A percentile compares a stretch with the other conserved stretches of the same genome.
Evolutionary conservation across 345 rosid genomes (phyloP).

Genomic region (Euphorbia tirucalli): DNA sequence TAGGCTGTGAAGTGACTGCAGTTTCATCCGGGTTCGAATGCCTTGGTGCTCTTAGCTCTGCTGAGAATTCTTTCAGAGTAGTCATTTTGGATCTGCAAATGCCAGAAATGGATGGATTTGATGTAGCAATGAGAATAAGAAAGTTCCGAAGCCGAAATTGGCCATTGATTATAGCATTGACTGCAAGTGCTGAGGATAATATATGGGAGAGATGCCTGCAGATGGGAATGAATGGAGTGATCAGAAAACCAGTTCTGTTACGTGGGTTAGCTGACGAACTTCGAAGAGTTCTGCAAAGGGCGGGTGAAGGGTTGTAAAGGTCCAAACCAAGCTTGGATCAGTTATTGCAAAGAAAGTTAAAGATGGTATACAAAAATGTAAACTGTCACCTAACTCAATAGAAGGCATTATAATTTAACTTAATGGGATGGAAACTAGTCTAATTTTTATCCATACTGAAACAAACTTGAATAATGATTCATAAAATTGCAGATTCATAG

Average conservation of each 20-base stretch:
- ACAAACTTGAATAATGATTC: constrained; percentile 10
- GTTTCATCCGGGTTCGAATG: constrained; percentile 88
- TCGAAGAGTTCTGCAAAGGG: constrained; percentile 60
- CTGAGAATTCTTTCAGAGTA: constrained; percentile 55
- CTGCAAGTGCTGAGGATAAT: constrained; percentile 83
- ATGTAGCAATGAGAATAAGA: constrained; percentile 81
- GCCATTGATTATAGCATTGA: constrained; percentile 85
- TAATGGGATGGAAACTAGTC: background rate
- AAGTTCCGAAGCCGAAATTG: constrained; percentile 67
- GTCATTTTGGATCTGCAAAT: constrained; percentile 82
- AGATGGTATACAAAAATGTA: constrained; percentile 13
- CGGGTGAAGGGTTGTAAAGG: constrained; percentile 48
- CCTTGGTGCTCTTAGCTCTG: constrained; percentile 54
- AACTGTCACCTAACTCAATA: constrained; percentile 16
- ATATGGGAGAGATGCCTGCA: constrained; percentile 71
- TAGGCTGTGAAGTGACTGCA: constrained; percentile 83
- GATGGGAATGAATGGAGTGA: constrained; percentile 82
- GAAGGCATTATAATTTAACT: constrained; percentile 13
- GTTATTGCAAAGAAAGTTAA: no score
- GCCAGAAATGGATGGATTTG: constrained; percentile 94
- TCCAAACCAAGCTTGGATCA: background rate
- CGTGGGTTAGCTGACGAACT: constrained; percentile 81
- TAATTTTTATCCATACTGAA: constrained; percentile 20
- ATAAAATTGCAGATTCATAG: background rate
- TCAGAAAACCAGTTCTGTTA: constrained; percentile 81